Evolutionary conservation across 2,329 filamentous ascomycete species (phyloP).

Genomic region (Venturiaceae sp.): DNA sequence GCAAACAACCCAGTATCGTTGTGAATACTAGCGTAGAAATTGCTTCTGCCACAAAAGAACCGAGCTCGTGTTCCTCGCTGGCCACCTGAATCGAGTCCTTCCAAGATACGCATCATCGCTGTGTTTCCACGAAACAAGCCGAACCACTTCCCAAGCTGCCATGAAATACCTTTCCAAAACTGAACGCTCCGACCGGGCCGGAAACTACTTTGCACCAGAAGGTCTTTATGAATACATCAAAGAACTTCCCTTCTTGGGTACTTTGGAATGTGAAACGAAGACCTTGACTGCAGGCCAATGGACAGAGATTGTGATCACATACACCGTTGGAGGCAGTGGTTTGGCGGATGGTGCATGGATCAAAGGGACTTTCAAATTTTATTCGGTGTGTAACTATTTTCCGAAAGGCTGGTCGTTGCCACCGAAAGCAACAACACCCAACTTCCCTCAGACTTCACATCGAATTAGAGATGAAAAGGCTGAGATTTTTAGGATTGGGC

Average conservation of each 20-base stretch:
- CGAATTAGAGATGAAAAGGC: too few species aligned
- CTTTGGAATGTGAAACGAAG: background rate
- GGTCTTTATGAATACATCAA: background rate
- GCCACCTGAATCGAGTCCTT: too few species aligned
- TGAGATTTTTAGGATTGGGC: too few species aligned
- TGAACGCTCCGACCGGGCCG: background rate
- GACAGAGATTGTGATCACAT: conserved; percentile 9
- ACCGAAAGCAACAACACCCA: too few species aligned
- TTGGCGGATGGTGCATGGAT: conserved; percentile 27
- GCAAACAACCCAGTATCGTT: too few species aligned
- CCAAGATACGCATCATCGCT: too few species aligned
- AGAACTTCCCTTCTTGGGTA: background rate
- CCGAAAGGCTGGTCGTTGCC: too few species aligned
- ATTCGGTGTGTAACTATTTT: conserved; percentile 15
- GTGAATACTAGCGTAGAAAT: too few species aligned
- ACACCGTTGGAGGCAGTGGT: conserved; percentile 22
- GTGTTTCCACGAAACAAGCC: too few species aligned
- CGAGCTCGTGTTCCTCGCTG: too few species aligned
- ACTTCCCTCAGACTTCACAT: too few species aligned
- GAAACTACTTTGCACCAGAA: background rate
- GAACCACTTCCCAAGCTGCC: background rate
- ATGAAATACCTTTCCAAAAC: background rate
- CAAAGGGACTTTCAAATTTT: conserved; percentile 30
- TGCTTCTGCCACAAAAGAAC: too few species aligned
- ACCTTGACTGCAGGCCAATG: background rate